A percentile compares a stretch with the other conserved stretches of the same genome.
Evolutionary conservation across 768 basidiomycete species (phyloP).

Genomic region (Suillus weaverae): DNA sequence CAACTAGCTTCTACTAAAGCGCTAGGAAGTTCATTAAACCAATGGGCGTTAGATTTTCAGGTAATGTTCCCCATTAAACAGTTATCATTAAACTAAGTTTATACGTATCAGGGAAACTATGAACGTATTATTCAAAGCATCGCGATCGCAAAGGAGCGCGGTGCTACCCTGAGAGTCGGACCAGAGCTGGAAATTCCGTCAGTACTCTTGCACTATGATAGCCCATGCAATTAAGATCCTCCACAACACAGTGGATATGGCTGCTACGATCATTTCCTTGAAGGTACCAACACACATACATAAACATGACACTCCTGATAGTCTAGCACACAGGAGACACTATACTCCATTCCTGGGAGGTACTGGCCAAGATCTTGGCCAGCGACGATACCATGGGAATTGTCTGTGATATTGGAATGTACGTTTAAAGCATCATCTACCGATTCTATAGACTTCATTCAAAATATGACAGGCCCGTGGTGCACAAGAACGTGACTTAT

Average conservation of each 20-base stretch:
- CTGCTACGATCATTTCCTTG: conserved; percentile 95
- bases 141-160: conserved; percentile 79
- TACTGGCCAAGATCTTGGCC: conserved; percentile 85
- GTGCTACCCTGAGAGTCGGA: conserved; percentile 90
- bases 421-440: conserved; percentile 24
- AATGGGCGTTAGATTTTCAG: conserved; percentile 97
- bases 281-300: conserved; percentile 53
- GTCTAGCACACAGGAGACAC: conserved; percentile 79
- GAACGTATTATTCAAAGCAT: conserved; percentile 91
- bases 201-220: conserved; percentile 18
- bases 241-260: conserved; percentile 77
- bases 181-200: conserved; percentile 97
- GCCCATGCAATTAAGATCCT: conserved; percentile 4
- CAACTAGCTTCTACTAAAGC: neutral
- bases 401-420: conserved; percentile 97
- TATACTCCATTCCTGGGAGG: conserved; percentile 95
- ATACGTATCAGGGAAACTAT: conserved; percentile 72
- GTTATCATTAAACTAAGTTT: neutral
- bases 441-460: neutral
- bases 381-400: conserved; percentile 82
- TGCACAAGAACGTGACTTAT: conserved; percentile 98
- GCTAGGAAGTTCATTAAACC: conserved; percentile 79
- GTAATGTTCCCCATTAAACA: conserved; percentile 38
- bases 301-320: neutral
- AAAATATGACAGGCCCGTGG: conserved; percentile 70